Conservation (phyloP, 768 basidiomycete species). For the Lactarius trivialis region DNA sequence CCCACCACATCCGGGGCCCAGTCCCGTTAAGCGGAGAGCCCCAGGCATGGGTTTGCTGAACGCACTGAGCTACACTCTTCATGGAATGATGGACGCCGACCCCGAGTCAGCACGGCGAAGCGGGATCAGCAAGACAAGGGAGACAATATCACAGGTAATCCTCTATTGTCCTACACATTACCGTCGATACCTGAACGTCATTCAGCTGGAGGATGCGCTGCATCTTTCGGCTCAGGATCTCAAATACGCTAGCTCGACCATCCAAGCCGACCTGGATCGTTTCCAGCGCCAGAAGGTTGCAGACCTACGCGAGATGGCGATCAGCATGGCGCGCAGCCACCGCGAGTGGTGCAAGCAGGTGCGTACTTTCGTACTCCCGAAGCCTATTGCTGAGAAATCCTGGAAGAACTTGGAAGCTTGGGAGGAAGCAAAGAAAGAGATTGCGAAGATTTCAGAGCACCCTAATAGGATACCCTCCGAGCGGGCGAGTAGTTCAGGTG, state of each 20-base stretch:
- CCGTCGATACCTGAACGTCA: conserved; percentile 12
- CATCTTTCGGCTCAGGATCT: conserved; percentile 90
- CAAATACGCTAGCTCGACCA: conserved; percentile 92
- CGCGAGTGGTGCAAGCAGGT: conserved; percentile 98
- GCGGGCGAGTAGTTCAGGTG: conserved; percentile 27
- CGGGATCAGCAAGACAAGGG: conserved; percentile 89
- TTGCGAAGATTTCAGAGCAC: conserved; percentile 84
- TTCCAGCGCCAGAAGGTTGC: conserved; percentile 99
- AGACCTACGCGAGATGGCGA: conserved; percentile 89
- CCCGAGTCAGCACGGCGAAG: conserved; percentile 93
- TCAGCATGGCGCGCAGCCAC: conserved; percentile 84
- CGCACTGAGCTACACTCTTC: conserved; percentile 89
- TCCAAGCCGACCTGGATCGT: conserved; percentile 95
- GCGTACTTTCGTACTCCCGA: conserved; percentile 11
- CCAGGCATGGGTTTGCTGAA: conserved; percentile 84
- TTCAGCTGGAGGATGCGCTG: conserved; percentile 88
- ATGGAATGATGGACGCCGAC: conserved; percentile 98
- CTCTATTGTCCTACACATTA: conserved; percentile 1
- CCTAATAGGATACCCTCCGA: conserved; percentile 61
- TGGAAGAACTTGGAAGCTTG: conserved; percentile 90
- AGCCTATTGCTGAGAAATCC: conserved; percentile 2
- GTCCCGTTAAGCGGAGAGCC: conserved; percentile 51
- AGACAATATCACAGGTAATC: conserved; percentile 89
- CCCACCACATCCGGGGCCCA: conserved; percentile 77
- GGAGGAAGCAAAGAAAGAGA: conserved; percentile 92